phyloP scores from a whole-genome alignment of 1,139 yeast species.

The Hyphopichia fennica region DNA sequence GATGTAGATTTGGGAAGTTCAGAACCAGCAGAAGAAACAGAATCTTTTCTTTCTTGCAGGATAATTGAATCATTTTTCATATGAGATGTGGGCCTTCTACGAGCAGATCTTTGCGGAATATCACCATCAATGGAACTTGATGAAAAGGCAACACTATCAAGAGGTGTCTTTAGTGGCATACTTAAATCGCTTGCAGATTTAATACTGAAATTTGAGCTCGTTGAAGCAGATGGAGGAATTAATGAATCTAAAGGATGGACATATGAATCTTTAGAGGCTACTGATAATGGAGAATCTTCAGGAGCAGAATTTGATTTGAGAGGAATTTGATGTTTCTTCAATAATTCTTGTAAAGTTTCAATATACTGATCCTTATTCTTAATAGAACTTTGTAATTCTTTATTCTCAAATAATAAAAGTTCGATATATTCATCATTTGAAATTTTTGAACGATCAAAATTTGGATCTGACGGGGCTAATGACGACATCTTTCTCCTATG shows the following conservation, averaged over 20 bases:
- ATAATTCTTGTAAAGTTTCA: constrained; percentile 17
- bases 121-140: constrained; percentile 4
- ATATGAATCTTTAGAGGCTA: background rate
- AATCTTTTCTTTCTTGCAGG: constrained; percentile 1
- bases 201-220: background rate
- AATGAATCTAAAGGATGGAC: background rate
- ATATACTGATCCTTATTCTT: constrained; percentile 15
- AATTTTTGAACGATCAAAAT: constrained; percentile 32
- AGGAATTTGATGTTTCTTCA: constrained; percentile 6
- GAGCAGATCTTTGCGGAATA: constrained; percentile 15
- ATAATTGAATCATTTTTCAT: constrained; percentile 1
- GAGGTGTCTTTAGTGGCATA: constrained; percentile 1
- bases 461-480: constrained; percentile 36
- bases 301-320: background rate
- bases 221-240: background rate
- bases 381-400: constrained; percentile 25
- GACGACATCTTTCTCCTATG: constrained; percentile 11
- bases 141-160: background rate
- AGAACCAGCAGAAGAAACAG: background rate
- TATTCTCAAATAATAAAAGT: constrained; percentile 36
- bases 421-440: constrained; percentile 37
- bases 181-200: background rate
- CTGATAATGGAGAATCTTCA: background rate
- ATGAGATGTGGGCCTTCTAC: constrained; percentile 10
- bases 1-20: constrained; percentile 1